Evolutionary conservation across 176 grass and related monocot species (phyloP).

Genomic region (Juncus inflexus): DNA sequence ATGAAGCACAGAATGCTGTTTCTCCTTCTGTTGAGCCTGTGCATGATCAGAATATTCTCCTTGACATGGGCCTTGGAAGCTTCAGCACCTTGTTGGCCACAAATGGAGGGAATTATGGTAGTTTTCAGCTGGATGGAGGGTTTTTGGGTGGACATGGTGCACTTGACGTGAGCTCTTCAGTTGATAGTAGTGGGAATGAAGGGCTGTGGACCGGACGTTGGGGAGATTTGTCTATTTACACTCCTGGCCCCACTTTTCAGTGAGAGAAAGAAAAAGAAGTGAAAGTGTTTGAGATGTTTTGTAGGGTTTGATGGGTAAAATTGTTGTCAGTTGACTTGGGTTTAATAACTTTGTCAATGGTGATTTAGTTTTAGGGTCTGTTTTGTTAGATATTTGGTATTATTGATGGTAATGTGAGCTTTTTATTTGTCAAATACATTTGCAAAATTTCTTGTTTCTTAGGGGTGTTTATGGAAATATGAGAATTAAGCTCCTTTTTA

Average conservation of each 20-base stretch:
- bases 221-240: constrained; percentile 28
- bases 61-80: constrained; percentile 5
- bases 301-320: constrained; percentile 1
- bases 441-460: no score
- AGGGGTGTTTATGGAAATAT: no score
- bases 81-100: constrained; percentile 24
- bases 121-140: not conserved
- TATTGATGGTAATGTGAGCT: not conserved
- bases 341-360: not conserved
- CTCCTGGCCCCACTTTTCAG: constrained; percentile 19
- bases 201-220: constrained; percentile 12
- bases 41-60: constrained; percentile 1
- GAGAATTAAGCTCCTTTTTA: no score
- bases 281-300: no score
- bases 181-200: constrained; percentile 11
- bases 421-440: no score
- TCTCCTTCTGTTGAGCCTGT: constrained; percentile 2
- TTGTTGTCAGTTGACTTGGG: constrained; percentile 12
- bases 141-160: constrained; percentile 7
- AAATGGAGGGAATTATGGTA: constrained; percentile 17
- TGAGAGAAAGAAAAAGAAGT: constrained; percentile 3
- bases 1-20: not conserved
- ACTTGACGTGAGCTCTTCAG: constrained; percentile 9
- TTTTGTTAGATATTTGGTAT: constrained; percentile 21
- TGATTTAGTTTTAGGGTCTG: not conserved